Percentiles rank a stretch among this genome's conserved stretches.
phyloP scores from a whole-genome alignment of 2,329 filamentous ascomycete genomes.

The Colletotrichum sp. region DNA sequence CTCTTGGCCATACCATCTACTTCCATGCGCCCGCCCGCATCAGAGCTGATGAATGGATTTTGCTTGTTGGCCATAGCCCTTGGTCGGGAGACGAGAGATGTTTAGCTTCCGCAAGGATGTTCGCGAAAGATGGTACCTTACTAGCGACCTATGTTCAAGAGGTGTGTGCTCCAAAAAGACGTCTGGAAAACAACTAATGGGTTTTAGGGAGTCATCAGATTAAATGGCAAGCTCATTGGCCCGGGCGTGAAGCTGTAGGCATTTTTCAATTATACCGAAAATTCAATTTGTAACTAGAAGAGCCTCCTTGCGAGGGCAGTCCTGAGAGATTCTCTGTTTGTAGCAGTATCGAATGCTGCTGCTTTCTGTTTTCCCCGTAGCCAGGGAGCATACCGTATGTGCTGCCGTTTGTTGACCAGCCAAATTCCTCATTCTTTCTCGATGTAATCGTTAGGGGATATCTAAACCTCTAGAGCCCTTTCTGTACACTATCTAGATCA shows the following conservation, averaged over 20 bases:
- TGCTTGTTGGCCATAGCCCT: background rate
- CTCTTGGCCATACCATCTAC: background rate
- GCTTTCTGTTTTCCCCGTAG: too few species aligned
- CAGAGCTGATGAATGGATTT: background rate
- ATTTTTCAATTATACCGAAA: too few species aligned
- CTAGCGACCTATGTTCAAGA: background rate
- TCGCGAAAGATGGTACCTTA: background rate
- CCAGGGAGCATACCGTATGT: too few species aligned
- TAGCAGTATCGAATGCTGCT: too few species aligned
- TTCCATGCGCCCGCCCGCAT: background rate
- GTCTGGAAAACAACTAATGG: background rate
- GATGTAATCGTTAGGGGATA: too few species aligned
- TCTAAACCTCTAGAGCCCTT: too few species aligned
- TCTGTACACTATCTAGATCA: too few species aligned
- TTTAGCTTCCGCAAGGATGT: background rate
- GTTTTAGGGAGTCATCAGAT: background rate
- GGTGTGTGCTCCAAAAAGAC: rapidly evolving
- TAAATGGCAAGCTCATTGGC: rapidly evolving
- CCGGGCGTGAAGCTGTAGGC: rapidly evolving
- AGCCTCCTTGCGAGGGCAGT: too few species aligned
- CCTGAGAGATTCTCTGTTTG: too few species aligned
- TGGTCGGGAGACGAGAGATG: background rate
- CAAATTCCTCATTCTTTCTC: too few species aligned
- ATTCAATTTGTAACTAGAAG: too few species aligned
- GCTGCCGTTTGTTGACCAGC: too few species aligned